These are phyloP conservation scores for Rhodosporidiobolus sp. DNA, from an alignment of 768 basidiomycete genomes.

Conservation along the genomic window DNA sequence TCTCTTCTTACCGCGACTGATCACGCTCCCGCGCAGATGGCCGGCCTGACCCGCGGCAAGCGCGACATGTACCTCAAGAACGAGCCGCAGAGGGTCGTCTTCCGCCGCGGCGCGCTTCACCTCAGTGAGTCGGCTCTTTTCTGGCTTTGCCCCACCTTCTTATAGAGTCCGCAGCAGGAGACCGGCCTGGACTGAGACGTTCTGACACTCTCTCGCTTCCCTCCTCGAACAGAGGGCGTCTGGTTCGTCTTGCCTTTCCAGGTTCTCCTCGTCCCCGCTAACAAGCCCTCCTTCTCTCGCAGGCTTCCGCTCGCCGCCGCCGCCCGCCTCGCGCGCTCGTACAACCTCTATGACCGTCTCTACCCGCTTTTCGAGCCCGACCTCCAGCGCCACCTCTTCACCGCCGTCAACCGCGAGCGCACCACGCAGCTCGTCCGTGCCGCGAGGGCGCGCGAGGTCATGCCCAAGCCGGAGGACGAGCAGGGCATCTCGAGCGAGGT, in stretches of 20 bases:
- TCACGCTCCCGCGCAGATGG: constrained; percentile 2
- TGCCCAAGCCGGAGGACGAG: background rate
- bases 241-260: constrained; percentile 8
- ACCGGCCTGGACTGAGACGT: no score
- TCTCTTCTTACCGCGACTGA: background rate
- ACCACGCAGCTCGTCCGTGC: constrained; percentile 24
- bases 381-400: constrained; percentile 4
- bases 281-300: background rate
- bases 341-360: constrained; percentile 9
- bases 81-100: constrained; percentile 7
- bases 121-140: constrained; percentile 5
- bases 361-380: constrained; percentile 27
- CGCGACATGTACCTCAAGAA: constrained; percentile 33
- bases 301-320: constrained; percentile 25
- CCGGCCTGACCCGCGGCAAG: constrained; percentile 23
- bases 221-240: constrained; percentile 18
- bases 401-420: constrained; percentile 8
- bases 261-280: background rate
- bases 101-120: constrained; percentile 11
- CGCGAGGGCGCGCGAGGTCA: background rate
- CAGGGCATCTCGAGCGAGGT: background rate
- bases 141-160: background rate
- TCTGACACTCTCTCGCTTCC: background rate
- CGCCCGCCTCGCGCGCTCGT: background rate
- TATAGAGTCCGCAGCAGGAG: background rate